phyloP scores from a whole-genome alignment of 495 filamentous ascomycete species.

The Annulohypoxylon maeteangense region DNA sequence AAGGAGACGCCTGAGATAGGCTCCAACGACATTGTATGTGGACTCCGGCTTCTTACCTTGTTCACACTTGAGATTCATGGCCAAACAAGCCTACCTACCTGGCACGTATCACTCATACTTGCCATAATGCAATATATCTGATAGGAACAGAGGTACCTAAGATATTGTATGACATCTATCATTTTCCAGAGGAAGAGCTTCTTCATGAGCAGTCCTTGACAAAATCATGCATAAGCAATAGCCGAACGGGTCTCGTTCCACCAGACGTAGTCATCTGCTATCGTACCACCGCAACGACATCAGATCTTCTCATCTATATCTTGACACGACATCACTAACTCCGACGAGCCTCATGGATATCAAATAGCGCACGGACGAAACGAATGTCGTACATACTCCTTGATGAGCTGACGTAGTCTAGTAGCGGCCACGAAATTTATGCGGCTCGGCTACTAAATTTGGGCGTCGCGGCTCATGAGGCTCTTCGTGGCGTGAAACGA shows the following conservation, averaged over 20 bases:
- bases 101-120: neutral
- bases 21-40: too few relatives aligned
- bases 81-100: neutral
- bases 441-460: neutral
- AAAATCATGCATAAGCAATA: neutral
- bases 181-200: neutral
- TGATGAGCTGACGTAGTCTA: neutral
- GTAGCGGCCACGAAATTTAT: neutral
- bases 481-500: constrained; percentile 13
- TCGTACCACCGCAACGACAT: constrained; percentile 5
- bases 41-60: neutral
- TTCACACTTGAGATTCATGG: neutral
- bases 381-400: neutral
- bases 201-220: neutral
- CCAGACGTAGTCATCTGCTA: neutral
- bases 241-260: constrained; percentile 5
- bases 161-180: neutral
- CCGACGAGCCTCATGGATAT: neutral
- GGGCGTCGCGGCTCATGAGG: constrained; percentile 5
- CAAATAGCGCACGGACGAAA: neutral
- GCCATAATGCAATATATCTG: neutral
- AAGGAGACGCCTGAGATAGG: neutral
- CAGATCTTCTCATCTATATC: neutral
- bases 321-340: neutral
- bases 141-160: neutral